phyloP scores from a whole-genome alignment of 495 filamentous ascomycete species.

The Hypoxylon perforatum region DNA sequence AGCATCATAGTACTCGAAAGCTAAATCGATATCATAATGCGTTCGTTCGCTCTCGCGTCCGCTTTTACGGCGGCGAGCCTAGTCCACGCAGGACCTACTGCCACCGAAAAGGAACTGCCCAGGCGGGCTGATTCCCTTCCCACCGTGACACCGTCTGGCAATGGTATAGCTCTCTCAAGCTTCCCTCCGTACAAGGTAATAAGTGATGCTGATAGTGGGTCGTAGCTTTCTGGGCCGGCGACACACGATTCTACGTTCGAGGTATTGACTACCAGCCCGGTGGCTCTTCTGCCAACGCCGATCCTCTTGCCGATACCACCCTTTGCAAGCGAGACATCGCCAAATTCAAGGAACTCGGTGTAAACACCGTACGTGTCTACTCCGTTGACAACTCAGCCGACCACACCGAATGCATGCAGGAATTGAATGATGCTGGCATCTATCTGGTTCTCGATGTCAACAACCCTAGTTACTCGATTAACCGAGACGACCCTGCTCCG shows the following conservation, averaged over 20 bases:
- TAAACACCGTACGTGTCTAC: conserved; percentile 95
- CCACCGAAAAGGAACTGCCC: conserved; percentile 67
- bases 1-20: conserved; percentile 23
- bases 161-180: conserved; percentile 48
- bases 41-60: conserved; percentile 58
- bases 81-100: conserved; percentile 67
- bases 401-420: conserved; percentile 87
- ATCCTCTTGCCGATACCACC: conserved; percentile 79
- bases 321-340: conserved; percentile 85
- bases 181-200: neutral
- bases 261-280: conserved; percentile 97
- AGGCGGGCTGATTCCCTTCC: conserved; percentile 56
- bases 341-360: conserved; percentile 83
- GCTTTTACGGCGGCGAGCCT: conserved; percentile 67
- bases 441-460: conserved; percentile 88
- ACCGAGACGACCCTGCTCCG: conserved; percentile 74
- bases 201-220: conserved; percentile 17
- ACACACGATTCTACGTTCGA: conserved; percentile 88
- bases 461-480: conserved; percentile 75
- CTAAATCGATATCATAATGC: conserved; percentile 60
- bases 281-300: conserved; percentile 78
- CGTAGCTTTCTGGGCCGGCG: conserved; percentile 86
- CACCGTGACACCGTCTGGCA: conserved; percentile 59
- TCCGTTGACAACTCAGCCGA: conserved; percentile 87
- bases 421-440: conserved; percentile 84